Evolutionary conservation across 148 eudicot species (phyloP), one percentile per base, ranked within the genome.

Genomic region (Rhododendron ovatum): DNA sequence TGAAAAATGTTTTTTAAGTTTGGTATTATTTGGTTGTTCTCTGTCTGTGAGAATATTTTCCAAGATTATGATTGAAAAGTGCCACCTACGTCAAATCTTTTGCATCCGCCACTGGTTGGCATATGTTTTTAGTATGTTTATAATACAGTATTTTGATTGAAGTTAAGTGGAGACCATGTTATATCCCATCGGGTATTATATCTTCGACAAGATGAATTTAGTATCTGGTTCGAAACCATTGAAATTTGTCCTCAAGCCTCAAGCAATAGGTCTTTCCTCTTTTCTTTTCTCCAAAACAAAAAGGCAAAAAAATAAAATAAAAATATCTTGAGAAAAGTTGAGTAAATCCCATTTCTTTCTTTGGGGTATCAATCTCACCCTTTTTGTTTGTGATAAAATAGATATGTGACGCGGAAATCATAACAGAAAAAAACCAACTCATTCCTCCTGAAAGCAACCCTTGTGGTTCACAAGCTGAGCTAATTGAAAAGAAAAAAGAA

Each of bases 401-500:
- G 82, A 82, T 85, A 86, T 33, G 53, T 89, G 89, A 87, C 89
- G 86, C 82, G 84, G 26, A 55, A 78, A 81, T 63, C 88, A 84
- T 84, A 61, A 89, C 79, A 18, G 75, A 55, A 17, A 39, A 43
- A 85, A 55, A 28, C 37, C 4, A 78, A 78, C 11, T 37, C 41
- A 35, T 10, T 43, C 47, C 1, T 13, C 47, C 47, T 43, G 84
- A 87, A 67, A 82, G 86, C 88, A 78, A 87, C 88, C 80, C 76
- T 53, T 55, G 82, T 73, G 85, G 85, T 74, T 67, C 75, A 24
- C 78, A 15, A 74, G 78, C 9, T 30, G 22, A 35, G 7, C 41
- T 33, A 74, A 74, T n/a, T 30, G 13, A 12, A 10, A 3, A 26
- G 39, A 28, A 1, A 13, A 12, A 30, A 26, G 0, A 1, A 55